These are phyloP conservation scores for Trichophyton simii DNA, from an alignment of 2,329 filamentous ascomycete genomes.

Conservation along the genomic window DNA sequence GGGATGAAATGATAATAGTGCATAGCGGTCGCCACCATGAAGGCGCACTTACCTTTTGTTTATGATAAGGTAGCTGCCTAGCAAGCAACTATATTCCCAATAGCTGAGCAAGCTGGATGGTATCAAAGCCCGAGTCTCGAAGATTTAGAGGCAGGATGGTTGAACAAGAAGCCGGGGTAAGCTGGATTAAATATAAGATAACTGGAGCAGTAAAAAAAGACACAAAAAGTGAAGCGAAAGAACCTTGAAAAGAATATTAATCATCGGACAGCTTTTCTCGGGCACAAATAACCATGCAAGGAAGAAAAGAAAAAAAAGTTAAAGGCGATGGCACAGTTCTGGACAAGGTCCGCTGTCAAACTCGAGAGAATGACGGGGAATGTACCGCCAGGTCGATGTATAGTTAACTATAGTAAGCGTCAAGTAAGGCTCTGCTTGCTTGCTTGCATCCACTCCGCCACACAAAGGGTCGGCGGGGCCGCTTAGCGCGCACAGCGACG, in stretches of 20 bases:
- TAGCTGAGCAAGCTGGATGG: neutral
- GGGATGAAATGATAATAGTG: neutral
- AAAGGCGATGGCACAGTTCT: neutral
- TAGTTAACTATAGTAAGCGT: neutral
- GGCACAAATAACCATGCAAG: neutral
- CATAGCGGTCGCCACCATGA: conserved; percentile 1
- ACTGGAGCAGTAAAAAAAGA: neutral
- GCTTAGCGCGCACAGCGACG: neutral
- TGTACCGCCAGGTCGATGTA: neutral
- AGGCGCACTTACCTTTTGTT: neutral
- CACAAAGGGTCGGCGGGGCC: conserved; percentile 10
- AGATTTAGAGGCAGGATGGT: neutral
- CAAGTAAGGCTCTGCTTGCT: neutral
- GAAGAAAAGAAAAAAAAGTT: neutral
- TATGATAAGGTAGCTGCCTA: neutral
- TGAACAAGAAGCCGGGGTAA: neutral
- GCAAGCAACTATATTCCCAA: neutral
- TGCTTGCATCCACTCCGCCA: conserved; percentile 9
- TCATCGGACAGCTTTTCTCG: neutral
- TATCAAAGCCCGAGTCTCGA: neutral
- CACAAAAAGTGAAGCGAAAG: neutral
- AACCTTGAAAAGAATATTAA: neutral
- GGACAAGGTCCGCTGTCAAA: neutral
- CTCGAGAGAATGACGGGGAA: neutral
- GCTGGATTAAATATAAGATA: neutral